These are phyloP conservation scores for Jaenimonas drosophilae DNA, from an alignment of 208 protist species.

Conservation along the genomic window DNA sequence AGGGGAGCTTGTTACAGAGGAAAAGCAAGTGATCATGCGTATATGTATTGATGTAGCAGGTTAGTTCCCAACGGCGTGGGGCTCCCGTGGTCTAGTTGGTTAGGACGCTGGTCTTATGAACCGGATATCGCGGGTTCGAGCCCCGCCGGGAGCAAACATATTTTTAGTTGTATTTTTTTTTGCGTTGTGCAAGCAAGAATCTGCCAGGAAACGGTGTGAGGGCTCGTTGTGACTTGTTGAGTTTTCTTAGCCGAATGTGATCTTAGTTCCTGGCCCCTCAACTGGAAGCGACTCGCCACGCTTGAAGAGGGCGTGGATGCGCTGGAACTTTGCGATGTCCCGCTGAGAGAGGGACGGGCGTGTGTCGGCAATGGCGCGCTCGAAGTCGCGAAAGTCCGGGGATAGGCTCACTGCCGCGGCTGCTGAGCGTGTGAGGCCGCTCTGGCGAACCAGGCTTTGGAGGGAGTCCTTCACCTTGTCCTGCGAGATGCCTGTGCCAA, in stretches of 20 bases:
- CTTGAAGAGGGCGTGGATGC: constrained; percentile 64
- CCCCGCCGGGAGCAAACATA: constrained; percentile 24
- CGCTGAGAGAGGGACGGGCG: constrained; percentile 46
- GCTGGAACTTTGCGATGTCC: constrained; percentile 53
- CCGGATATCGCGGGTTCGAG: constrained; percentile 44
- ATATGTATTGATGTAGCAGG: not conserved
- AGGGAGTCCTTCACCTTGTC: constrained; percentile 66
- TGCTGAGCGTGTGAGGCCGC: not conserved
- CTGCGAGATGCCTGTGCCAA: constrained; percentile 30
- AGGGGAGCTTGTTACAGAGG: constrained; percentile 53
- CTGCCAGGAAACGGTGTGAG: too few species aligned
- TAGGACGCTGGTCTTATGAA: constrained; percentile 47
- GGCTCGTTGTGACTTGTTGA: too few species aligned
- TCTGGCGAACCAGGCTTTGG: constrained; percentile 12
- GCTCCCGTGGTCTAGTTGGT: constrained; percentile 48
- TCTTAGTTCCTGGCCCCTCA: too few species aligned
- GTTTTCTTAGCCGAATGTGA: too few species aligned
- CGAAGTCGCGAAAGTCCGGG: too few species aligned
- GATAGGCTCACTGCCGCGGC: too few species aligned
- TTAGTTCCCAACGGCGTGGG: not conserved
- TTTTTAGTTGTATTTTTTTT: constrained; percentile 5
- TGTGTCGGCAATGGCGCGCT: too few species aligned
- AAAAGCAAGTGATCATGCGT: not conserved
- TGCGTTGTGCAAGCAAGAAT: too few species aligned
- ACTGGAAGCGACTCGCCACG: too few species aligned